phyloP scores from a whole-genome alignment of 345 rosid genomes.

The Noccaea caerulescens region DNA sequence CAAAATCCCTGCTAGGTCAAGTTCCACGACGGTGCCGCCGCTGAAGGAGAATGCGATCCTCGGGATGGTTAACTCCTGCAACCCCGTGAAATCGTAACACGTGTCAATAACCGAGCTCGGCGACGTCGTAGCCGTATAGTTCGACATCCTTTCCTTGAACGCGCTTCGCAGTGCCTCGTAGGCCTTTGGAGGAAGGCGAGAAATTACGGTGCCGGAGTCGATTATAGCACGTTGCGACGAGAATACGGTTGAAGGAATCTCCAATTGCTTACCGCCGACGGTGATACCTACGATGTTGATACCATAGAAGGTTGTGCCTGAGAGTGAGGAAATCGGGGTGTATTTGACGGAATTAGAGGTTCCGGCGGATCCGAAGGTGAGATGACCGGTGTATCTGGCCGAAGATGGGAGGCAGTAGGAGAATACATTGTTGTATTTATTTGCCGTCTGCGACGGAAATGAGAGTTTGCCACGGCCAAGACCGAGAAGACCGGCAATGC shows the following conservation, averaged over 20 bases:
- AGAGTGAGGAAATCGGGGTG: slow-evolving; percentile 54
- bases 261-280: slow-evolving; percentile 51
- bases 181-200: slow-evolving; percentile 61
- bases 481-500: slow-evolving; percentile 69
- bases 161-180: slow-evolving; percentile 52
- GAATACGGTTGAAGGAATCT: slow-evolving; percentile 51
- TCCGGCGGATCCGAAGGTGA: slow-evolving; percentile 58
- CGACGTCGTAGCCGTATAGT: slow-evolving; percentile 53
- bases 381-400: slow-evolving; percentile 60
- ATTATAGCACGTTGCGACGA: slow-evolving; percentile 54
- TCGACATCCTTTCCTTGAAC: slow-evolving; percentile 53
- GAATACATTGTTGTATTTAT: slow-evolving; percentile 58
- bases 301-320: slow-evolving; percentile 53
- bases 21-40: slow-evolving; percentile 48
- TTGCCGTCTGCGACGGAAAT: slow-evolving; percentile 62
- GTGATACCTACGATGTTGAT: slow-evolving; percentile 53
- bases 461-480: slow-evolving; percentile 74
- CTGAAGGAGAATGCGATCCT: slow-evolving; percentile 51
- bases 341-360: slow-evolving; percentile 47
- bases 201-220: slow-evolving; percentile 83
- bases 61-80: slow-evolving; percentile 42
- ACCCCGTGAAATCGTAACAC: slow-evolving; percentile 62
- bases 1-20: slow-evolving; percentile 46
- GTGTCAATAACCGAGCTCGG: slow-evolving; percentile 59
- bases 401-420: slow-evolving; percentile 84